These are phyloP conservation scores for Canariomyces notabilis DNA, from an alignment of 2,329 filamentous ascomycete species.

Conservation along the genomic window DNA sequence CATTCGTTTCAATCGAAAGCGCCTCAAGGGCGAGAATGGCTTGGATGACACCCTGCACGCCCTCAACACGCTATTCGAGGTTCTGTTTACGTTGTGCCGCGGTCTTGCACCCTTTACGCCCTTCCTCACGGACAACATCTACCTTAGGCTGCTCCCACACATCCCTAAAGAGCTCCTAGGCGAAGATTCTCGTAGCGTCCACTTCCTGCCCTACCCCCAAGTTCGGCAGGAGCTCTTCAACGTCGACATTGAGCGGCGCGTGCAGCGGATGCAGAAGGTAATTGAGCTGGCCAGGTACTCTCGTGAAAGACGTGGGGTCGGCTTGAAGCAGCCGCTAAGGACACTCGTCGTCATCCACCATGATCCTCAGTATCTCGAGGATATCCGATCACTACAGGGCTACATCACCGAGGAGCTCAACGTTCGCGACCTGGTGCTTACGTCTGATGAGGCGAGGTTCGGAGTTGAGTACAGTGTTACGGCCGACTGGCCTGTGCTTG, in stretches of 20 bases:
- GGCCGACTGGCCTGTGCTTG: conserved; percentile 89
- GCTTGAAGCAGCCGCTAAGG: conserved; percentile 86
- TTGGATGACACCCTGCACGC: conserved; percentile 83
- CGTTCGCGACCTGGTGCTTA: conserved; percentile 76
- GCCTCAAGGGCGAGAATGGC: conserved; percentile 85
- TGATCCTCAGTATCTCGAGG: conserved; percentile 75
- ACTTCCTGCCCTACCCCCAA: conserved; percentile 87
- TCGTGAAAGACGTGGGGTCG: conserved; percentile 77
- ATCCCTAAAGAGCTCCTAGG: conserved; percentile 66
- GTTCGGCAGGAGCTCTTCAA: conserved; percentile 87
- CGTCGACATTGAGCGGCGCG: conserved; percentile 75
- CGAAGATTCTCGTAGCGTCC: conserved; percentile 77
- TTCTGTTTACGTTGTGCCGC: conserved; percentile 81
- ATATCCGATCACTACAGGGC: conserved; percentile 76
- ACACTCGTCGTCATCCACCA: conserved; percentile 84
- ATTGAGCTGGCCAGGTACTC: conserved; percentile 87
- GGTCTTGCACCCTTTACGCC: conserved; percentile 92
- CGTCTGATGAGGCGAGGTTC: conserved; percentile 83
- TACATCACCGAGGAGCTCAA: conserved; percentile 94
- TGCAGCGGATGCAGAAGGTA: conserved; percentile 88
- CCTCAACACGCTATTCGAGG: conserved; percentile 89
- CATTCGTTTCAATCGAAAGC: conserved; percentile 87
- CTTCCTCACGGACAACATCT: conserved; percentile 94
- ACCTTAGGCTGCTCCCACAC: conserved; percentile 72
- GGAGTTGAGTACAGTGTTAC: conserved; percentile 86